A percentile compares a stretch with the other conserved stretches of the same genome.
These are phyloP conservation scores for Fusarium palustre DNA, from an alignment of 2,329 filamentous ascomycete genomes.

Conservation along the genomic window DNA sequence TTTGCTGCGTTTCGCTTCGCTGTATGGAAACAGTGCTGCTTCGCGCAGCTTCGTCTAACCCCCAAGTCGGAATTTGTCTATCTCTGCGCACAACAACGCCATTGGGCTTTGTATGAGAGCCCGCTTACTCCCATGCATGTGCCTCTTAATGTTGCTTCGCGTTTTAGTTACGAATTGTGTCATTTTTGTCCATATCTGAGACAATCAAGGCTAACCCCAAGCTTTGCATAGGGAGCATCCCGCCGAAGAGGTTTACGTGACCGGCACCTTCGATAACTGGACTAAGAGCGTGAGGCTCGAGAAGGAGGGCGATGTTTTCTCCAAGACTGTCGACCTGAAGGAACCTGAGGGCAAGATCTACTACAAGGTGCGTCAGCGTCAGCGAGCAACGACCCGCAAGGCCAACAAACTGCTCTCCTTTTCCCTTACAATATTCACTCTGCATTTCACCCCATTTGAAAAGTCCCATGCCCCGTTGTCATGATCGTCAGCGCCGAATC, in stretches of 20 bases:
- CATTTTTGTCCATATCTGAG: constrained; percentile 38
- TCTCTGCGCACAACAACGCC: constrained; percentile 13
- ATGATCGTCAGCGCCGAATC: constrained; percentile 11
- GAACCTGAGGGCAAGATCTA: constrained; percentile 77
- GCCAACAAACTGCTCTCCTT: constrained; percentile 16
- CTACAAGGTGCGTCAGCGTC: constrained; percentile 82
- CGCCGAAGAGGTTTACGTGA: constrained; percentile 91
- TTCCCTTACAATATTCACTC: constrained; percentile 20
- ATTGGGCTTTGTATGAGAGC: constrained; percentile 35
- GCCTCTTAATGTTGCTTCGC: constrained; percentile 15
- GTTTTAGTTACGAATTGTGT: constrained; percentile 19
- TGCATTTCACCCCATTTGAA: constrained; percentile 17
- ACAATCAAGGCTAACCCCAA: constrained; percentile 41
- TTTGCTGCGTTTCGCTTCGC: constrained; percentile 16
- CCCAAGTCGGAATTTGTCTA: constrained; percentile 21
- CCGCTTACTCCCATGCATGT: constrained; percentile 1
- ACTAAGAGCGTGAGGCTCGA: constrained; percentile 85
- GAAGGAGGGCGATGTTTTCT: constrained; percentile 77
- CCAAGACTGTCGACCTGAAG: constrained; percentile 82
- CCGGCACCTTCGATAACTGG: constrained; percentile 96
- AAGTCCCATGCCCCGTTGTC: background rate
- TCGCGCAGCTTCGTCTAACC: constrained; percentile 1
- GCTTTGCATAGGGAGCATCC: constrained; percentile 76
- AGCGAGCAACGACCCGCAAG: constrained; percentile 22
- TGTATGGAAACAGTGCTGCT: constrained; percentile 15